These are phyloP conservation scores for Endocarpon pusillum DNA, from an alignment of 495 filamentous ascomycete genomes.

Conservation along the genomic window DNA sequence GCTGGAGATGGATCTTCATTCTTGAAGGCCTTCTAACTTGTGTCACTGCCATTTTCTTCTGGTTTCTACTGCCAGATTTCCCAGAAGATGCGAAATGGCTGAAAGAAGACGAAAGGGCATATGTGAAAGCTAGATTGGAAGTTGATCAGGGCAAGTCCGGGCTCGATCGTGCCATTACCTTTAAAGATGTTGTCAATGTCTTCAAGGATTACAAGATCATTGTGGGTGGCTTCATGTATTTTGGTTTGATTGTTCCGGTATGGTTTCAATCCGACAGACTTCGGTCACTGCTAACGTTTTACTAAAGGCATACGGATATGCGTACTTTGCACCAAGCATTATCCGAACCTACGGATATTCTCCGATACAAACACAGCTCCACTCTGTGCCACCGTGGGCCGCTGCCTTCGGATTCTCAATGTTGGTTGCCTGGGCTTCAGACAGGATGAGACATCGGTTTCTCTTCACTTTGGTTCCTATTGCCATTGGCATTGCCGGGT, in stretches of 20 bases:
- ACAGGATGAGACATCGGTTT: conserved; percentile 56
- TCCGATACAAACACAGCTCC: conserved; percentile 60
- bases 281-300: background rate
- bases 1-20: conserved; percentile 75
- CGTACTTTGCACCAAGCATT: conserved; percentile 67
- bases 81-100: conserved; percentile 43
- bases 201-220: conserved; percentile 63
- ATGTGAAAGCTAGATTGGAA: conserved; percentile 54
- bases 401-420: conserved; percentile 59
- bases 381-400: conserved; percentile 78
- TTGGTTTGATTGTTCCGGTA: conserved; percentile 63
- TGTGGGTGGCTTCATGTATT: conserved; percentile 79
- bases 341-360: conserved; percentile 14
- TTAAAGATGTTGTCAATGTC: conserved; percentile 45
- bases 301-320: conserved; percentile 29
- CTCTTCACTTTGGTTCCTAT: conserved; percentile 51
- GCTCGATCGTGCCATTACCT: conserved; percentile 42
- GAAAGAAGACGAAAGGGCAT: conserved; percentile 54
- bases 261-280: conserved; percentile 29
- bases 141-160: conserved; percentile 65
- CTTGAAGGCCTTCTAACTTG: conserved; percentile 61
- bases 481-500: conserved; percentile 47
- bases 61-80: conserved; percentile 72
- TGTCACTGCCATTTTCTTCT: conserved; percentile 52
- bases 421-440: conserved; percentile 50